Percentiles rank a stretch among this genome's conserved stretches.
Evolutionary conservation across 1,284 basidiomycete genomes (phyloP).

Genomic region (Apiotrichum gamsii): DNA sequence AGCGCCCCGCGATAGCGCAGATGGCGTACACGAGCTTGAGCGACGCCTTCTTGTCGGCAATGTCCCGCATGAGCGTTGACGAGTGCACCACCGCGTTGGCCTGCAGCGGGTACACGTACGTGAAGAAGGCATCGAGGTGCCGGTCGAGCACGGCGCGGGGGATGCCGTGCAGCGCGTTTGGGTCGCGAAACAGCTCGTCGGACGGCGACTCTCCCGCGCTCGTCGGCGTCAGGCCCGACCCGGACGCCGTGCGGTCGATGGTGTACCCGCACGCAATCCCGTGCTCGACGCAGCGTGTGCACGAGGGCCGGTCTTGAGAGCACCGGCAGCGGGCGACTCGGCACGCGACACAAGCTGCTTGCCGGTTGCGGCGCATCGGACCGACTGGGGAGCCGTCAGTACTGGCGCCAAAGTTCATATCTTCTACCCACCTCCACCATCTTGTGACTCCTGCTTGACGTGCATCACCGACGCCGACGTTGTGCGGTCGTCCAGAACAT

Average conservation of each 20-base stretch:
- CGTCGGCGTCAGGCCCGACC: conserved; percentile 6
- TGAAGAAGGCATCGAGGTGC: conserved; percentile 22
- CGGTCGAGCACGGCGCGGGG: conserved; percentile 11
- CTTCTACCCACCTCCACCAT: neutral
- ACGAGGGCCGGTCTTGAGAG: conserved; percentile 15
- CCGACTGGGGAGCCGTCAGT: neutral
- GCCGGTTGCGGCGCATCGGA: conserved; percentile 12
- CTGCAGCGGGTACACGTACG: conserved; percentile 17
- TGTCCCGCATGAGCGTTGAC: conserved; percentile 14
- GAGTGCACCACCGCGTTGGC: conserved; percentile 21
- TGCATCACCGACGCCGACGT: neutral
- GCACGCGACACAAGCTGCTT: conserved; percentile 7
- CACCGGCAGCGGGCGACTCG: conserved; percentile 8
- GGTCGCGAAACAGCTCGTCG: conserved; percentile 3
- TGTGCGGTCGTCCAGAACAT: conserved; percentile 13
- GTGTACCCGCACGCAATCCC: conserved; percentile 10
- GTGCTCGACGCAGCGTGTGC: conserved; percentile 10
- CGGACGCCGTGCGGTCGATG: neutral
- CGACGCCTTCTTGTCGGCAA: conserved; percentile 10
- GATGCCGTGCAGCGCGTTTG: conserved; percentile 13
- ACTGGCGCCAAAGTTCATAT: neutral
- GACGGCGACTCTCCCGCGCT: conserved; percentile 11
- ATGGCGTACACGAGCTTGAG: conserved; percentile 15
- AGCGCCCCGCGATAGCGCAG: conserved; percentile 18
- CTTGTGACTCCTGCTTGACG: neutral